Percentiles rank a stretch among this genome's conserved stretches.
Evolutionary conservation across 2,329 filamentous ascomycete genomes (phyloP).

Genomic region (Leptodontidium sp.): DNA sequence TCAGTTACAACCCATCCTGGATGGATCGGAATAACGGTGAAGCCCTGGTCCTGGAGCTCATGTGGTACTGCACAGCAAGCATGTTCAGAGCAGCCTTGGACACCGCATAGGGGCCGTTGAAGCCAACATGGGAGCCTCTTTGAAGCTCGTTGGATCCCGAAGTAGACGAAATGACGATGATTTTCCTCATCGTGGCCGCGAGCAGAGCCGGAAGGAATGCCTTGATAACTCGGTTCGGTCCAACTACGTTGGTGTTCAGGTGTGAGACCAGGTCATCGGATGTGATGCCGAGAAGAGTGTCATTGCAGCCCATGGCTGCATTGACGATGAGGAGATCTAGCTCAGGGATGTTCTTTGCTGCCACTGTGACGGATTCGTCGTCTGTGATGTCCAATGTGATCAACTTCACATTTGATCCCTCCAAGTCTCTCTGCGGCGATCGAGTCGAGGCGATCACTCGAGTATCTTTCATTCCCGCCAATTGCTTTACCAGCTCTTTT

Average conservation of each 20-base stretch:
- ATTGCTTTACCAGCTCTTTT: background rate
- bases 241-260: background rate
- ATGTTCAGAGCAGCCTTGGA: background rate
- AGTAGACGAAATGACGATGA: background rate
- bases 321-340: background rate
- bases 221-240: background rate
- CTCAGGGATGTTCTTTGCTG: background rate
- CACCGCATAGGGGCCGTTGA: background rate
- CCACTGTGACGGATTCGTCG: background rate
- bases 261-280: background rate
- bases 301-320: background rate
- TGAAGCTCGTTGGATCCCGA: background rate
- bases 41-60: background rate
- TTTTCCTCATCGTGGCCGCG: background rate
- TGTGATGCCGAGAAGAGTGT: background rate
- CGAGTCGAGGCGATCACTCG: background rate
- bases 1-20: background rate
- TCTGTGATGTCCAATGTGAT: background rate
- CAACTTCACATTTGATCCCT: background rate
- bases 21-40: background rate
- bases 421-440: background rate
- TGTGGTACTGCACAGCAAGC: conserved; percentile 2
- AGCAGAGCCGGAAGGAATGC: background rate
- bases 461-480: background rate
- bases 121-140: background rate